These are phyloP conservation scores for Diaporthe ilicicola DNA, from an alignment of 2,329 filamentous ascomycete genomes.

Conservation along the genomic window DNA sequence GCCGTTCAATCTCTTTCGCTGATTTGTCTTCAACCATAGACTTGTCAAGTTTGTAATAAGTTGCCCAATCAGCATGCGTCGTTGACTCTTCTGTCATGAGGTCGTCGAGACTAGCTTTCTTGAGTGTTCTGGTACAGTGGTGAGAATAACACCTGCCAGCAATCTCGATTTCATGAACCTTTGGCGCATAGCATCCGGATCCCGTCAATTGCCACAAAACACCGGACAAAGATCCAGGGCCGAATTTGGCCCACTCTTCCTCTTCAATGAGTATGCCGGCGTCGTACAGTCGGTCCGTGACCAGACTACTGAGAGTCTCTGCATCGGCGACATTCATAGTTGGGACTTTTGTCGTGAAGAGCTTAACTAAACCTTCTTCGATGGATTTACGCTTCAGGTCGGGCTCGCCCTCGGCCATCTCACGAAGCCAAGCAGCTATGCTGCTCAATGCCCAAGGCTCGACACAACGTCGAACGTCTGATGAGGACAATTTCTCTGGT, in stretches of 20 bases:
- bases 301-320: constrained; percentile 80
- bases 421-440: constrained; percentile 86
- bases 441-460: constrained; percentile 94
- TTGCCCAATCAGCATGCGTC: constrained; percentile 84
- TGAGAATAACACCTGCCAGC: constrained; percentile 88
- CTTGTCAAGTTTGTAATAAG: constrained; percentile 85
- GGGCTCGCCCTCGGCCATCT: constrained; percentile 89
- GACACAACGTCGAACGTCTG: constrained; percentile 83
- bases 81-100: constrained; percentile 73
- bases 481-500: constrained; percentile 80
- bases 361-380: constrained; percentile 83
- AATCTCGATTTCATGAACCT: constrained; percentile 76
- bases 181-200: constrained; percentile 88
- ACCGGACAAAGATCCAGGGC: constrained; percentile 80
- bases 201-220: constrained; percentile 94
- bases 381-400: constrained; percentile 87
- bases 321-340: constrained; percentile 99
- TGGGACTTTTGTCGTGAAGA: constrained; percentile 94
- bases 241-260: constrained; percentile 98
- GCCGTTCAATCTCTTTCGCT: constrained; percentile 90
- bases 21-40: constrained; percentile 75
- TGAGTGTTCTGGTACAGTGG: constrained; percentile 92
- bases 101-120: constrained; percentile 88
- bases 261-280: constrained; percentile 82
- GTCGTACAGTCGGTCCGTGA: constrained; percentile 82